These are phyloP conservation scores for Russula sp. DNA, from an alignment of 768 basidiomycete species.

Conservation along the genomic window DNA sequence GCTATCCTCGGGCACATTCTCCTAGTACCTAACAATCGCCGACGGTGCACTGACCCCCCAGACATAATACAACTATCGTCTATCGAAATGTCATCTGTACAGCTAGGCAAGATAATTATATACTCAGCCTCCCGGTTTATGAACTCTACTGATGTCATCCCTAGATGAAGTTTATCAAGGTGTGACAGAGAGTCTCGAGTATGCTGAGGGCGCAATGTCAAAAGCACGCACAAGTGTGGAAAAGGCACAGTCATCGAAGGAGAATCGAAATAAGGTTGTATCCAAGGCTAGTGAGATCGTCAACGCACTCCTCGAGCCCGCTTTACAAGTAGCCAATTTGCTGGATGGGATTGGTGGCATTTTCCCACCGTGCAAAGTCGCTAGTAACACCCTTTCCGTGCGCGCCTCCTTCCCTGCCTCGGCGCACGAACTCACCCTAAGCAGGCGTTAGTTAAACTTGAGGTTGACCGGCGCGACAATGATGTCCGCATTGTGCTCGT, in stretches of 20 bases:
- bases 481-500: slow-evolving; percentile 16
- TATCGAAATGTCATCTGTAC: not conserved
- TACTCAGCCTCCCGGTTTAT: not conserved
- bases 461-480: slow-evolving; percentile 14
- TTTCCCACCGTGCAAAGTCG: slow-evolving; percentile 14
- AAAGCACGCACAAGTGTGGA: slow-evolving; percentile 2
- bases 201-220: slow-evolving; percentile 12
- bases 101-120: not conserved
- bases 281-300: slow-evolving; percentile 20
- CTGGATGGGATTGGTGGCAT: slow-evolving; percentile 13
- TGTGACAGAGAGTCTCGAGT: slow-evolving; percentile 8
- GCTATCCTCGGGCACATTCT: no score
- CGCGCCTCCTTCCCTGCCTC: not conserved
- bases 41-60: not conserved
- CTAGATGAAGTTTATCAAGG: slow-evolving; percentile 3
- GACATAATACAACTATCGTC: not conserved
- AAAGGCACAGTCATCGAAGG: slow-evolving; percentile 13
- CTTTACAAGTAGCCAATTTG: slow-evolving; percentile 17
- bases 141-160: not conserved
- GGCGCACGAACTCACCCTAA: not conserved
- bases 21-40: not conserved
- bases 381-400: slow-evolving; percentile 8
- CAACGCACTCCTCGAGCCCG: slow-evolving; percentile 18
- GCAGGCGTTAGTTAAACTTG: slow-evolving; percentile 13
- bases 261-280: slow-evolving; percentile 11